Base-by-base conservation (phyloP, 805 yeast genomes). In the Pichia eremophila region DNA sequence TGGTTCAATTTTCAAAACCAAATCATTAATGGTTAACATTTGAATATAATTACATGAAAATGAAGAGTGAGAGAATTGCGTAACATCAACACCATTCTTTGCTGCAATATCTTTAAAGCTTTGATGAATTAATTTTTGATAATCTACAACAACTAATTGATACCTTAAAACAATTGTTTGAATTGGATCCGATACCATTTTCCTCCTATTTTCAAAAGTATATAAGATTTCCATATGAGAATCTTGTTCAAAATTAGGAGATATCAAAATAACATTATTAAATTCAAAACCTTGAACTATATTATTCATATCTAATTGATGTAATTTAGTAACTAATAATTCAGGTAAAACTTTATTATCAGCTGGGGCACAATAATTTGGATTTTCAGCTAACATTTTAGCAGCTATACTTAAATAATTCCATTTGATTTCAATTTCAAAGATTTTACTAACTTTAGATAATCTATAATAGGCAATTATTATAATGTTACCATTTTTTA, bases 391-490 rank as follows among this genome's bases (percentile, higher is more conserved):
- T 47, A 75, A 72, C 34, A 68, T 67, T 41, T 65, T 66, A 8
- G 80, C 77, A 5, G 80, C 70, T 38, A 68, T 71, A 1, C 64
- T 61, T 31, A 78, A 59, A 48, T 65, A 73, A 1, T 81, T 82
- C 86, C 86, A 82, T 50, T 78, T 73, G 11, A 81, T 64, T 0
- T 54, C 43, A 5, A 79, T 57, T 25, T 61, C 56, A 55, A 69
- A 79, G 2, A 77, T 63, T 40, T 64, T 61, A 22, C 82, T 58
- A 15, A 58, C 57, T 14, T 64, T 54, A 1, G 72, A 62, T 1
- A 59, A 43, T 1, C 66, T 54, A 50, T 70, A 73, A 52, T 66
- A 72, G 2, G 70, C 70, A 0, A 70, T 69, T 3, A 79, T 58
- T 4, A 75, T 57, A 12, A 78, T 60, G 14, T 58, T 61, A 8